Percentiles rank a stretch among this genome's conserved stretches.
These are phyloP conservation scores for Arachnomyces sp. DNA, from an alignment of 2,329 filamentous ascomycete species.

Conservation along the genomic window DNA sequence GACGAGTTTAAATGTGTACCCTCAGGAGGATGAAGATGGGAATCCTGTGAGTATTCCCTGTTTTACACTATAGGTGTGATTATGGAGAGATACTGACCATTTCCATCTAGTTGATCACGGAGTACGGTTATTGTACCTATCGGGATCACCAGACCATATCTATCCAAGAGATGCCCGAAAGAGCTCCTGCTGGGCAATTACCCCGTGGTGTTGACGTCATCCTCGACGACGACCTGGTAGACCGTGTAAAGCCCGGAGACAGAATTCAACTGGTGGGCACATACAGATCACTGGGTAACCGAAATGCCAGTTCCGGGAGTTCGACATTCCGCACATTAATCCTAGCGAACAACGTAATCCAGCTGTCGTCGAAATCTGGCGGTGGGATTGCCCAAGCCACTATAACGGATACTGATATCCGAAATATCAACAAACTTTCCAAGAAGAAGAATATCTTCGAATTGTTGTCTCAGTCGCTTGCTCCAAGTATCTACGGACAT, in stretches of 20 bases:
- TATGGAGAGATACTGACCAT: not conserved
- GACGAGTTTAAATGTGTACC: conserved; percentile 85
- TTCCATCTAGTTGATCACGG: conserved; percentile 64
- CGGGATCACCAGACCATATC: conserved; percentile 95
- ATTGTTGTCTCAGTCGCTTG: conserved; percentile 83
- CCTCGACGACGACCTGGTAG: conserved; percentile 91
- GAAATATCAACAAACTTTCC: conserved; percentile 95
- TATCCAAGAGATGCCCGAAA: conserved; percentile 98
- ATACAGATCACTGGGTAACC: conserved; percentile 86
- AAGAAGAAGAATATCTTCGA: conserved; percentile 94
- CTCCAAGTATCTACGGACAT: conserved; percentile 93
- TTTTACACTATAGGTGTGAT: conserved; percentile 3
- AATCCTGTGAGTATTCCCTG: conserved; percentile 53
- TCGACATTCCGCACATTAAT: conserved; percentile 92
- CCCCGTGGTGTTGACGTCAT: conserved; percentile 94
- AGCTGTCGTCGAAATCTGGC: conserved; percentile 91
- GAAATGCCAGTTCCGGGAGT: conserved; percentile 82
- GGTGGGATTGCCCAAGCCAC: conserved; percentile 84
- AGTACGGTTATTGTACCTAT: conserved; percentile 94
- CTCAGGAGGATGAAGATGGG: conserved; percentile 84
- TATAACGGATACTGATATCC: conserved; percentile 93
- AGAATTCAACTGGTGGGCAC: conserved; percentile 95
- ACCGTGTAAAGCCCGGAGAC: conserved; percentile 90
- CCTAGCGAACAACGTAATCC: conserved; percentile 87
- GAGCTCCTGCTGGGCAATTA: conserved; percentile 88